Conservation (phyloP, 768 basidiomycete genomes). For the Agrocybe pediades region DNA sequence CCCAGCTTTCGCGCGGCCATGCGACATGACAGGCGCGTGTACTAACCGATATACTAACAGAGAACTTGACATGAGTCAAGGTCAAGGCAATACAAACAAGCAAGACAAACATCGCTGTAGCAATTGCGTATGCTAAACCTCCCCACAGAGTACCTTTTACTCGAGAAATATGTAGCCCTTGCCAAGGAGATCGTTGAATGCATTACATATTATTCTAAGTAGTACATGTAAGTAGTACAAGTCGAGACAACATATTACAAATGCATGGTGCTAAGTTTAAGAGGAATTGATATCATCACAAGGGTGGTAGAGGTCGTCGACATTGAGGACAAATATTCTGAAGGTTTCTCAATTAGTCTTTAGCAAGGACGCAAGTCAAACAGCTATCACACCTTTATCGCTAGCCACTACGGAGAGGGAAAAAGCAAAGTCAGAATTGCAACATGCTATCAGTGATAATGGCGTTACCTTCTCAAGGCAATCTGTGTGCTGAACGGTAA, state of each 20-base stretch:
- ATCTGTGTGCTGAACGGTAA: conserved; percentile 66
- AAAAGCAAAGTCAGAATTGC: conserved; percentile 11
- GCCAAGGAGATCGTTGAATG: too few species aligned
- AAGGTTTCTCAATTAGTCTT: conserved; percentile 1
- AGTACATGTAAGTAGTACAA: not conserved
- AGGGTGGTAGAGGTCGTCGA: conserved; percentile 78
- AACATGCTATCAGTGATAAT: not conserved
- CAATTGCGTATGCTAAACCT: too few species aligned
- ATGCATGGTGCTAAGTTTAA: not conserved
- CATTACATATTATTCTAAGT: conserved; percentile 6
- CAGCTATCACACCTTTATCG: conserved; percentile 60
- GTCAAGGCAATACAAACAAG: too few species aligned
- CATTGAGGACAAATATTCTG: conserved; percentile 94
- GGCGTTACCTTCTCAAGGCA: conserved; percentile 74
- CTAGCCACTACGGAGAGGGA: conserved; percentile 56
- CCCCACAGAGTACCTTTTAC: too few species aligned
- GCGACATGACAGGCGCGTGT: conserved; percentile 13
- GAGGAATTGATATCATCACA: conserved; percentile 53
- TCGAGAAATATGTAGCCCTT: too few species aligned
- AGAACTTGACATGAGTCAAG: not conserved
- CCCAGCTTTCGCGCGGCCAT: conserved; percentile 17
- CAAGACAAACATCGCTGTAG: too few species aligned
- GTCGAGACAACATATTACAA: not conserved
- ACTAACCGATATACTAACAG: conserved; percentile 18
- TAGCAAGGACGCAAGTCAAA: not conserved